Evolutionary conservation across 148 eudicot genomes (phyloP), one percentile per base, ranked within the genome.

Genomic region (Rhododendron simsii): DNA sequence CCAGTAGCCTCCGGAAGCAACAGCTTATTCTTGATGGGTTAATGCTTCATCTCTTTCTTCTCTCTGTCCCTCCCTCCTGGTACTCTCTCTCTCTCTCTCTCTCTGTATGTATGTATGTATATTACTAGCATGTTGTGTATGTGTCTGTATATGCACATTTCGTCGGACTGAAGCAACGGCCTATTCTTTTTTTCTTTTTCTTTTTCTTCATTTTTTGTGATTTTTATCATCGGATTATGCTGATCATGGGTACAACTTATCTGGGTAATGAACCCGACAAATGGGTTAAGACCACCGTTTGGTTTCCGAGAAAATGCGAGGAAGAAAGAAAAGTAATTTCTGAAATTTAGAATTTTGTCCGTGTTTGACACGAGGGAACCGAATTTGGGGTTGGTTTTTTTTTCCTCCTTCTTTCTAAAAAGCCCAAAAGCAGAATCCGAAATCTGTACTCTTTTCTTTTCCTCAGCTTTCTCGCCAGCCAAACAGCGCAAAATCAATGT

Each of bases 391-490:
- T 79, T 53, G 37, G 21, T 15, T 14, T 80, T 80, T 48, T 28
- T 3, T 30, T 30, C 30, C 2, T 8, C 3, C 21, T 1, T 61
- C 7, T 10, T 67, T n/a, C 3, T 8, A 78, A 18, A 39, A 44
- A 44, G 10, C 12, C 26, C 23, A 11, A 44, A 78, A 78, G 13
- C 5, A 37, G 63, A 50, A 14, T 14, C 8, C 21, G 3, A 48
- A 79, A 11, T 47, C 26, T 79, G 10, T 11, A 39, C 35, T 47
- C 35, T n/a, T 79, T 48, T 48, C 51, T 78, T 79, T 79, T n/a
- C 81, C 81, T 48, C 57, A 11, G 37, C 18, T 79, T 79, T 79
- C 59, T 79, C 81, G 81, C 57, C 81, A 79, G 55, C 59, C 59
- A 48, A 47, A 48, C 59, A 12, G 3, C 48, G 48, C 26, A n/a